Conservation (phyloP, 73 alveolate genomes). For the Paramecium sonneborni region DNA sequence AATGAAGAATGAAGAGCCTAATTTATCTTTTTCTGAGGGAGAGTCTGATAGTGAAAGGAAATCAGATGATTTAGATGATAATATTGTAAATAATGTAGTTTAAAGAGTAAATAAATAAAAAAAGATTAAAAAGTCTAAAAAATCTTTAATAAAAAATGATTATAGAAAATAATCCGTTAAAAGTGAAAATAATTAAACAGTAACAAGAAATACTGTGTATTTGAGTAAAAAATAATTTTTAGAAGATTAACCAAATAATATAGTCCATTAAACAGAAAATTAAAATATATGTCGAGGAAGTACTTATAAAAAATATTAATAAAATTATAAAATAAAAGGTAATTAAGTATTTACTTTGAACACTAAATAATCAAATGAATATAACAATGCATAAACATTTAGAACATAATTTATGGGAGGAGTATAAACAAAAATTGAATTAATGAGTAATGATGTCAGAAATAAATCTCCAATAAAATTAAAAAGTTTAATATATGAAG, state of each 20-base stretch:
- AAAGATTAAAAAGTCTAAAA: neutral
- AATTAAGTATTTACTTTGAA: neutral
- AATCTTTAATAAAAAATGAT: neutral
- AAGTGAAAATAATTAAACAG: neutral
- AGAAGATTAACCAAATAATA: neutral
- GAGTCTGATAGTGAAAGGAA: slow-evolving; percentile 64
- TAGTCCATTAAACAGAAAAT: neutral
- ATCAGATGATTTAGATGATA: slow-evolving; percentile 56
- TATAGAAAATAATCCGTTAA: neutral
- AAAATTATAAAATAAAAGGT: neutral
- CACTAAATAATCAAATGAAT: neutral
- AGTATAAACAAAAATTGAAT: neutral
- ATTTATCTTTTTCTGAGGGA: slow-evolving; percentile 63
- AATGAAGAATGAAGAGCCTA: slow-evolving; percentile 4
- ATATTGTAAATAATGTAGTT: neutral
- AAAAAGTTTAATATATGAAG: neutral
- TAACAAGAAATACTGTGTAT: neutral
- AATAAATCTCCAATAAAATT: neutral
- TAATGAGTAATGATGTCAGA: neutral
- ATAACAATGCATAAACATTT: neutral
- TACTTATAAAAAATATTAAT: neutral
- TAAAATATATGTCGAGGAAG: neutral
- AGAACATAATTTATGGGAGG: neutral
- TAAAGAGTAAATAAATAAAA: neutral
- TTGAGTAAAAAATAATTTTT: neutral